Evolutionary conservation across 768 basidiomycete species (phyloP).

Genomic region (Amanita fuliginea): DNA sequence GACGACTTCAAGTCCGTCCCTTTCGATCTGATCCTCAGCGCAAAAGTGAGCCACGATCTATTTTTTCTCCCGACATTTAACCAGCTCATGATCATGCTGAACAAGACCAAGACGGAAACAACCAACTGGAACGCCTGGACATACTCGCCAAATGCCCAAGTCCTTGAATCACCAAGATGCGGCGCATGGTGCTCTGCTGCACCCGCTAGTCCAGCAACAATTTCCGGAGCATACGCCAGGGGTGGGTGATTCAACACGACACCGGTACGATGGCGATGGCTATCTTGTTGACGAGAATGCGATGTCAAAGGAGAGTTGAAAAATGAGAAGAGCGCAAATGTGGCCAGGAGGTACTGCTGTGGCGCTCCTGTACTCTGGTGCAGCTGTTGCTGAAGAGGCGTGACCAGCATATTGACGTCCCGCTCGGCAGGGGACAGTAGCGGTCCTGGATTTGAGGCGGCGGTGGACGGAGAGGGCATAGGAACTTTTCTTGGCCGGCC

Average conservation of each 20-base stretch:
- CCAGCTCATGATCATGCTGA: conserved; percentile 35
- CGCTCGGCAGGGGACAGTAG: conserved; percentile 7
- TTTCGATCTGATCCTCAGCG: conserved; percentile 10
- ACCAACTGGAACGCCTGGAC: conserved; percentile 57
- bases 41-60: conserved; percentile 5
- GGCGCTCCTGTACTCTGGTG: conserved; percentile 14
- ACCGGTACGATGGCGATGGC: conserved; percentile 39
- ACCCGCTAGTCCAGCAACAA: conserved; percentile 14
- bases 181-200: conserved; percentile 14
- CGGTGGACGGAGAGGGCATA: conserved; percentile 29
- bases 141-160: conserved; percentile 39
- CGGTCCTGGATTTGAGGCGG: conserved; percentile 16
- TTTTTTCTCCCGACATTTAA: conserved; percentile 14
- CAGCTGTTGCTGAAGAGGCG: conserved; percentile 6
- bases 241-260: conserved; percentile 34
- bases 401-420: conserved; percentile 9
- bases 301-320: conserved; percentile 66
- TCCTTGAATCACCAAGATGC: conserved; percentile 9
- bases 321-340: conserved; percentile 78
- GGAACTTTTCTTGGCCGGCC: conserved; percentile 72
- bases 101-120: conserved; percentile 53
- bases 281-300: conserved; percentile 20
- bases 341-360: conserved; percentile 69
- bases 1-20: too few relatives aligned
- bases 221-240: conserved; percentile 22